A percentile compares a stretch with the other conserved stretches of the same genome.
Evolutionary conservation across 768 basidiomycete genomes (phyloP).

Genomic region (Cystofilobasidium capitatum): DNA sequence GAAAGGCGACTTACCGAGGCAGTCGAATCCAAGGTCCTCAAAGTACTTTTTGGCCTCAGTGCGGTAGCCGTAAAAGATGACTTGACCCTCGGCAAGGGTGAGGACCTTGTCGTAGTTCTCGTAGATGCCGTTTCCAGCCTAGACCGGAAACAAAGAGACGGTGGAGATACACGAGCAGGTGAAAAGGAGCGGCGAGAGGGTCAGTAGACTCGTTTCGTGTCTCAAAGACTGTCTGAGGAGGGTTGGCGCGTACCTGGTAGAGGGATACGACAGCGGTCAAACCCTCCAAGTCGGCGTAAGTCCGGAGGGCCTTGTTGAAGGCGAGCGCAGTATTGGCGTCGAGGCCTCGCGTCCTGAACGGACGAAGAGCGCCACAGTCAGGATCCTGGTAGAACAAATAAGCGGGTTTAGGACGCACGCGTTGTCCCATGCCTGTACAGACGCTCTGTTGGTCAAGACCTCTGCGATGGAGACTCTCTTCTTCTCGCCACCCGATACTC

Average conservation of each 20-base stretch:
- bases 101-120: constrained; percentile 29
- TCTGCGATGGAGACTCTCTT: constrained; percentile 78
- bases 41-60: constrained; percentile 28
- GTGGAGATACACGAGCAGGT: too few species aligned
- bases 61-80: constrained; percentile 28
- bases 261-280: constrained; percentile 35
- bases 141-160: too few species aligned
- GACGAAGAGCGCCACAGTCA: background rate
- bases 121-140: constrained; percentile 31
- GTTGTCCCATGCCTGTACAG: constrained; percentile 60
- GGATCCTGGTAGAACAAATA: background rate
- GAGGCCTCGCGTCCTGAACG: constrained; percentile 34
- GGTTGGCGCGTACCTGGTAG: too few species aligned
- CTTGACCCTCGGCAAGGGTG: constrained; percentile 26
- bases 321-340: constrained; percentile 37
- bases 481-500: constrained; percentile 63
- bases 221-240: too few species aligned
- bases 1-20: constrained; percentile 16
- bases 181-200: background rate
- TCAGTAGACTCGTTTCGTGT: too few species aligned
- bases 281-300: constrained; percentile 31
- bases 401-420: background rate
- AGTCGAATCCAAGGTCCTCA: constrained; percentile 35
- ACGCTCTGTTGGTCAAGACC: constrained; percentile 58
- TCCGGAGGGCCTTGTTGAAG: constrained; percentile 33